Conservation (phyloP, 176 grass and related monocot genomes). For the Saccharum officinarum region DNA sequence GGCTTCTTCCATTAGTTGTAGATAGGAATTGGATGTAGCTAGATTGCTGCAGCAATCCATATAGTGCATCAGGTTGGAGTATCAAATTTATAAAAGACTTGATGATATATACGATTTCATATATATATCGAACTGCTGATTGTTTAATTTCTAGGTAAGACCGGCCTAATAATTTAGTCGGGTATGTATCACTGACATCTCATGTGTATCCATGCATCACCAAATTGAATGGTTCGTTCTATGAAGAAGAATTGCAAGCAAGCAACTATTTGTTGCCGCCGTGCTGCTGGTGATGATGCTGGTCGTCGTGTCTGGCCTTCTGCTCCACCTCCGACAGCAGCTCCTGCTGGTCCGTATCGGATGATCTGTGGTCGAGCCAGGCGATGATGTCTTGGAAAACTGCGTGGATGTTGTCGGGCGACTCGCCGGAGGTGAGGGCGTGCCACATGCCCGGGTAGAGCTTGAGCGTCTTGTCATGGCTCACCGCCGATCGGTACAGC, state of each 20-base stretch:
- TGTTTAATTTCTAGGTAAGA: too few species aligned
- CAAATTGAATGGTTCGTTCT: background rate
- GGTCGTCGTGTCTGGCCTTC: conserved; percentile 40
- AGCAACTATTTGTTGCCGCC: background rate
- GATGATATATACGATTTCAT: too few species aligned
- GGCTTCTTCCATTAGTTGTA: too few species aligned
- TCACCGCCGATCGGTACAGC: conserved; percentile 44
- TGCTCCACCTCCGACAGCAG: conserved; percentile 22
- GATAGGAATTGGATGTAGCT: too few species aligned
- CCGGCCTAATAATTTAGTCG: too few species aligned
- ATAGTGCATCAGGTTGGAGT: too few species aligned
- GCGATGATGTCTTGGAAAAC: conserved; percentile 62
- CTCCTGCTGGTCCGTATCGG: background rate
- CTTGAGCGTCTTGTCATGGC: conserved; percentile 64
- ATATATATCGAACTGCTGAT: too few species aligned
- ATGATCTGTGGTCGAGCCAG: conserved; percentile 58
- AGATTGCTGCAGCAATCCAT: too few species aligned
- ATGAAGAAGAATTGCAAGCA: background rate
- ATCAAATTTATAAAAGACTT: too few species aligned
- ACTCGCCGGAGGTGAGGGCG: conserved; percentile 76
- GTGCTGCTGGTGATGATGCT: background rate
- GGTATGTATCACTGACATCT: background rate
- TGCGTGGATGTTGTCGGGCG: conserved; percentile 35
- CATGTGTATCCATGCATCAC: background rate
- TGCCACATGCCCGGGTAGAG: conserved; percentile 76